These are phyloP conservation scores for Ehretia macrophylla DNA, from an alignment of 257 asterid species.

Conservation along the genomic window DNA sequence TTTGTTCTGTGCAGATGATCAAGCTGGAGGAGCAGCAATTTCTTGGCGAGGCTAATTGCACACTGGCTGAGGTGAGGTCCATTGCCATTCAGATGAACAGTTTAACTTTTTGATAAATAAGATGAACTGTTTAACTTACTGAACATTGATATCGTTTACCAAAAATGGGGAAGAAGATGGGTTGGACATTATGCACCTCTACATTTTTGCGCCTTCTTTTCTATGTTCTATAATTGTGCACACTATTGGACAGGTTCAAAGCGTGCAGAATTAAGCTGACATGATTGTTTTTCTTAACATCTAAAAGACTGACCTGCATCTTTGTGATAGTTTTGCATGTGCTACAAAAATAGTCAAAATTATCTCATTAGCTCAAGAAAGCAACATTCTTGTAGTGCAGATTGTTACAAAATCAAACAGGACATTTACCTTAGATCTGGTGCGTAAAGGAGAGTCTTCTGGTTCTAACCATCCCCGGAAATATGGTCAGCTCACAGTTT, in stretches of 20 bases:
- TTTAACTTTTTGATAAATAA: background rate
- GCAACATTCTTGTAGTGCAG: constrained; percentile 35
- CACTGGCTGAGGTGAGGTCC: constrained; percentile 70
- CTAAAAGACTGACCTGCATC: too few relatives aligned
- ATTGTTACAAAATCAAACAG: constrained; percentile 58
- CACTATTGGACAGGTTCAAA: too few relatives aligned
- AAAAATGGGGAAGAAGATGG: too few relatives aligned
- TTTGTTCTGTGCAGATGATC: constrained; percentile 29
- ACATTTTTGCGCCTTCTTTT: too few relatives aligned
- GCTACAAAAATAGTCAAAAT: too few relatives aligned
- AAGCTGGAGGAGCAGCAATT: constrained; percentile 94
- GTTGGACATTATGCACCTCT: too few relatives aligned
- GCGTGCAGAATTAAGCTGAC: too few relatives aligned
- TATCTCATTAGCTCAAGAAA: background rate
- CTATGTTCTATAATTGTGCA: too few relatives aligned
- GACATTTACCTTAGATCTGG: constrained; percentile 61
- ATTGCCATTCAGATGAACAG: constrained; percentile 14
- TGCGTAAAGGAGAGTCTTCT: constrained; percentile 38
- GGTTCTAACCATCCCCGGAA: constrained; percentile 35
- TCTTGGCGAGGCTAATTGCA: constrained; percentile 92
- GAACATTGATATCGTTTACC: too few relatives aligned
- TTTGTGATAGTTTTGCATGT: too few relatives aligned
- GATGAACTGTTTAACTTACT: constrained; percentile 1
- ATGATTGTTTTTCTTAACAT: too few relatives aligned
- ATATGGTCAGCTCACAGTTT: constrained; percentile 64